phyloP scores from a whole-genome alignment of 73 alveolate species.

The Breviolum minutum region DNA sequence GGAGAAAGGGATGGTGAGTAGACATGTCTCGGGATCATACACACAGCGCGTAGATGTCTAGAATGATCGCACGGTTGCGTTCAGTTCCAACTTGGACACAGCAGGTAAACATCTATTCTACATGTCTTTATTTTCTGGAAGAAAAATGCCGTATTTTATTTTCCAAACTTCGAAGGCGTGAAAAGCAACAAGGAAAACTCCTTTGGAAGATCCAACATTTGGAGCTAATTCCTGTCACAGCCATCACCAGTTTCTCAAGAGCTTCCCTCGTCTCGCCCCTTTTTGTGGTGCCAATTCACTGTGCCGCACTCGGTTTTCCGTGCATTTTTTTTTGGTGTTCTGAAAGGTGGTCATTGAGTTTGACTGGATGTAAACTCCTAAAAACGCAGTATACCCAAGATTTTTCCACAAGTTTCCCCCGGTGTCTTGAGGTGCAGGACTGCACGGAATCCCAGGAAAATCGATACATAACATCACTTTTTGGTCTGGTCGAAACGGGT shows the following conservation, averaged over 20 bases:
- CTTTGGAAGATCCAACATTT: not conserved
- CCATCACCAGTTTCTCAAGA: constrained; percentile 24
- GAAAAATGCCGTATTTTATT: not conserved
- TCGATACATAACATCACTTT: not conserved
- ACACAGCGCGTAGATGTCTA: too few relatives aligned
- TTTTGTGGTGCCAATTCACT: too few relatives aligned
- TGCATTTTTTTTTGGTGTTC: not conserved
- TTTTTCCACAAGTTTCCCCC: too few relatives aligned
- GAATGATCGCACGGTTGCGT: too few relatives aligned
- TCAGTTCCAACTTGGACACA: too few relatives aligned
- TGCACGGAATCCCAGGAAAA: not conserved
- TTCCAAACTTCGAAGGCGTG: not conserved
- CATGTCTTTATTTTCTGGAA: not conserved
- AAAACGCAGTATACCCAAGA: not conserved
- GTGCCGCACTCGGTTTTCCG: not conserved
- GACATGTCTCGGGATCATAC: too few relatives aligned
- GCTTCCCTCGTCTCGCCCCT: not conserved
- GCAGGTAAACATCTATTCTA: too few relatives aligned
- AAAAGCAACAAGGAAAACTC: not conserved
- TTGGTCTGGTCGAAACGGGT: not conserved
- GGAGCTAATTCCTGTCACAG: not conserved
- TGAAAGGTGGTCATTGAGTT: not conserved
- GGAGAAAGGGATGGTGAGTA: too few relatives aligned
- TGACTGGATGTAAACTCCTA: not conserved
- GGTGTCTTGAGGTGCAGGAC: constrained; percentile 7